Conservation (phyloP, 495 filamentous ascomycete species). For the Xylaria palmicola region DNA sequence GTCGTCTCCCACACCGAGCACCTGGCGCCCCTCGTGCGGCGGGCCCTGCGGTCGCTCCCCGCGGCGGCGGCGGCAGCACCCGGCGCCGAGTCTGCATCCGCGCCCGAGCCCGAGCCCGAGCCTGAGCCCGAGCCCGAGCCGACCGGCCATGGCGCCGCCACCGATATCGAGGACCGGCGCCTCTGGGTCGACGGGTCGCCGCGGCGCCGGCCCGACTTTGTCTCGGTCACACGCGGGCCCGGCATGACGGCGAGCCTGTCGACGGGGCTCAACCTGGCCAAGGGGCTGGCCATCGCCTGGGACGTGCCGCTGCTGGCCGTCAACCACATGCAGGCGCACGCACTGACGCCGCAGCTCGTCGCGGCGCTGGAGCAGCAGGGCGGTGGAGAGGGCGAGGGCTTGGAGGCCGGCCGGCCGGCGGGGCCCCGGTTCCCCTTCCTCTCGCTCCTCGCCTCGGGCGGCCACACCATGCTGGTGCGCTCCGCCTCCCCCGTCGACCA, state of each 20-base stretch:
- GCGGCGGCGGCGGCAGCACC: conserved; percentile 10
- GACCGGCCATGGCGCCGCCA: too few relatives aligned
- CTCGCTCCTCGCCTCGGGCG: conserved; percentile 86
- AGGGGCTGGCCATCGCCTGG: conserved; percentile 83
- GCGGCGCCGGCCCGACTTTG: conserved; percentile 67
- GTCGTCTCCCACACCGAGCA: conserved; percentile 69
- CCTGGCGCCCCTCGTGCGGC: conserved; percentile 63
- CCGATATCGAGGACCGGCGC: too few relatives aligned
- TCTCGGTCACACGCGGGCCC: conserved; percentile 84
- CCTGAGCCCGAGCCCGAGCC: too few relatives aligned
- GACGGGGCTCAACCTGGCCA: conserved; percentile 78
- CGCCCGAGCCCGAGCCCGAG: too few relatives aligned
- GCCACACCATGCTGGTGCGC: conserved; percentile 82
- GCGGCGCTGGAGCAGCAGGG: conserved; percentile 49
- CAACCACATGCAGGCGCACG: conserved; percentile 97
- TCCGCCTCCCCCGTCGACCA: conserved; percentile 65
- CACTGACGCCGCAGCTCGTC: conserved; percentile 82
- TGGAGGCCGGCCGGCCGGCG: not conserved
- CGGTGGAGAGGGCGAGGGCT: not conserved
- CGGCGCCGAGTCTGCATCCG: not conserved
- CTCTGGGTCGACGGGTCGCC: conserved; percentile 21
- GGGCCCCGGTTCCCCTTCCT: conserved; percentile 72
- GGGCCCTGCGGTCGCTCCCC: conserved; percentile 60
- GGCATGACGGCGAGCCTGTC: conserved; percentile 78
- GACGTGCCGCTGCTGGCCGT: conserved; percentile 78